Conservation (phyloP, 352 stramenopile genomes). For the Phytophthora fragariaefolia region DNA sequence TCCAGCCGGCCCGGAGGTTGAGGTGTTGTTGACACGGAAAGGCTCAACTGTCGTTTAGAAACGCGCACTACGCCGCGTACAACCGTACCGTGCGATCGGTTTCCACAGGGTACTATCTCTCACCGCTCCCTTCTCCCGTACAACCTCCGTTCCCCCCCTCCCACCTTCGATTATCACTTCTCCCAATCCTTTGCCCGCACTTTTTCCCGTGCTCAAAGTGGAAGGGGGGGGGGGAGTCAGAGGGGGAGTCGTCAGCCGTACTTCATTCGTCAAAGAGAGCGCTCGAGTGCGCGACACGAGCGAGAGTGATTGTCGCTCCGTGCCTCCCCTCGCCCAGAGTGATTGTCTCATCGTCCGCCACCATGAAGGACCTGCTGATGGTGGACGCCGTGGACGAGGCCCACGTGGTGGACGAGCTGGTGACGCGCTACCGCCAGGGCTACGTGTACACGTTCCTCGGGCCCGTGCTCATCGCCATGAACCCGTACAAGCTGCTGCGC, state of each 20-base stretch:
- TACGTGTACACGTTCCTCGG: conserved; percentile 94
- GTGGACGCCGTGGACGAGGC: conserved; percentile 78
- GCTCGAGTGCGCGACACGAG: not conserved
- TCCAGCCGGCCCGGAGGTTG: not conserved
- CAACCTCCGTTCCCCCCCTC: not conserved
- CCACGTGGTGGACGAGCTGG: conserved; percentile 80
- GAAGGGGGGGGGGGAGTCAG: conserved; percentile 35
- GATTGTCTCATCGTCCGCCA: conserved; percentile 20
- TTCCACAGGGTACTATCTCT: not conserved
- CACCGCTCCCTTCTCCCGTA: not conserved
- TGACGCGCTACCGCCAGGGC: conserved; percentile 78
- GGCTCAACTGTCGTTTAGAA: conserved; percentile 32
- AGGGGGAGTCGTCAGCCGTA: conserved; percentile 13
- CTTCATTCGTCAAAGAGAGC: conserved; percentile 45
- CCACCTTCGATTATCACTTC: conserved; percentile 16
- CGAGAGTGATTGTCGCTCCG: not conserved
- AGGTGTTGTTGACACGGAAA: conserved; percentile 16
- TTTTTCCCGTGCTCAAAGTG: conserved; percentile 10
- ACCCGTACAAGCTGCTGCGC: conserved; percentile 89
- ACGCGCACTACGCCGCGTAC: conserved; percentile 5
- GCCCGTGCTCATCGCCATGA: conserved; percentile 90
- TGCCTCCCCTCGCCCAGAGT: no score
- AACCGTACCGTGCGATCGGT: not conserved
- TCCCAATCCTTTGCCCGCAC: not conserved
- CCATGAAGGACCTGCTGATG: conserved; percentile 81